Conservation (phyloP, 768 basidiomycete genomes). For the Ephemerocybe angulata region DNA sequence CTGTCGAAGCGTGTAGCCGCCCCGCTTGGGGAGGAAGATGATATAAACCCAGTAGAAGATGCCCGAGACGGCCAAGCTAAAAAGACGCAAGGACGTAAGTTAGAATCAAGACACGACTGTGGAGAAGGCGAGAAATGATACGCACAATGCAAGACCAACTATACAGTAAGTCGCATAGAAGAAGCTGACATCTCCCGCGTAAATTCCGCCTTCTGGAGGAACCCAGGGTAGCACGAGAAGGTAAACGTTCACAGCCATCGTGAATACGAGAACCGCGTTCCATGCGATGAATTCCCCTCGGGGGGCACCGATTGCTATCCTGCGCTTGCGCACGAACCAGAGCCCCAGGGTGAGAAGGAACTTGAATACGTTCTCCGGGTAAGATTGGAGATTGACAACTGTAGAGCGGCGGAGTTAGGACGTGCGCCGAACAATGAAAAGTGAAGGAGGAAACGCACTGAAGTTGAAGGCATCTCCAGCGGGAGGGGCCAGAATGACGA, state of each 20-base stretch:
- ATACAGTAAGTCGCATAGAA: slow-evolving; percentile 42
- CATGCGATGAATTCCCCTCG: slow-evolving; percentile 34
- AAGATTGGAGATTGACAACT: slow-evolving; percentile 40
- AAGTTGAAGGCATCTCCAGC: slow-evolving; percentile 43
- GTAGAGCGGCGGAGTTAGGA: background rate
- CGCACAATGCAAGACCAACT: slow-evolving; percentile 34
- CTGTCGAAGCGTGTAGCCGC: slow-evolving; percentile 43
- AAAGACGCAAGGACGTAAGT: slow-evolving; percentile 1
- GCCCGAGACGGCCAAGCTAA: slow-evolving; percentile 23
- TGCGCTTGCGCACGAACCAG: slow-evolving; percentile 32
- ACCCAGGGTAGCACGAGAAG: slow-evolving; percentile 41
- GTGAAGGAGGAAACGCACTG: slow-evolving; percentile 21
- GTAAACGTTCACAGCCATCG: slow-evolving; percentile 36
- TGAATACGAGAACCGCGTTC: slow-evolving; percentile 33
- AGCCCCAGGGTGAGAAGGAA: slow-evolving; percentile 34
- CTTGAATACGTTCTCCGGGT: slow-evolving; percentile 33
- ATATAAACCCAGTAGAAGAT: slow-evolving; percentile 34
- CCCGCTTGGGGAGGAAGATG: slow-evolving; percentile 36
- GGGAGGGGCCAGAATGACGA: slow-evolving; percentile 46
- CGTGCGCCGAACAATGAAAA: background rate
- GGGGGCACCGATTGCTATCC: slow-evolving; percentile 28
- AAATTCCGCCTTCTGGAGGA: slow-evolving; percentile 34
- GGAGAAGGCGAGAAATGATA: slow-evolving; percentile 5
- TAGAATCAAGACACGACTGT: background rate
- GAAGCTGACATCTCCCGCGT: slow-evolving; percentile 39